Percentiles rank a stretch among this genome's conserved stretches.
These are phyloP conservation scores for Dendrocalamus sinicus DNA, from an alignment of 176 grass and related monocot genomes.

Conservation along the genomic window DNA sequence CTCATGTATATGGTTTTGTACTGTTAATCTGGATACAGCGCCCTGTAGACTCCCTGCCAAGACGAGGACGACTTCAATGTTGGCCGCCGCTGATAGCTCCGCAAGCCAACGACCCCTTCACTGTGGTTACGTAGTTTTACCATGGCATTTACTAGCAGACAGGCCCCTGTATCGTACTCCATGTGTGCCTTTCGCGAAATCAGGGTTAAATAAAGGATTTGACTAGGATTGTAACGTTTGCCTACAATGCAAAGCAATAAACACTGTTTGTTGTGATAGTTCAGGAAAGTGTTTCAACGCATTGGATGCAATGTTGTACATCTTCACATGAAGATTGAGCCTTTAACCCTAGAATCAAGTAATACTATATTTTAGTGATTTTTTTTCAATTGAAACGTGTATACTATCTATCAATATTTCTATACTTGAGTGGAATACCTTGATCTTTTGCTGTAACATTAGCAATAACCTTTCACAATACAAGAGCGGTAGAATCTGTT, in stretches of 20 bases:
- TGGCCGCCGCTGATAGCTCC: not conserved
- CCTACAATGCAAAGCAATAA: not conserved
- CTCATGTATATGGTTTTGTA: not conserved
- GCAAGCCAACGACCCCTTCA: not conserved
- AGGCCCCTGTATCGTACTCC: constrained; percentile 21
- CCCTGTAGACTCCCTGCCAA: constrained; percentile 28
- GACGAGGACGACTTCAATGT: constrained; percentile 15
- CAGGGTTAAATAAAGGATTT: not conserved
- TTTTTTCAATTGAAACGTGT: too few species aligned
- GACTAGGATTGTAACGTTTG: not conserved
- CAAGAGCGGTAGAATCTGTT: too few species aligned
- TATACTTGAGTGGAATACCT: too few species aligned
- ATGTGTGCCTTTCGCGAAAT: not conserved
- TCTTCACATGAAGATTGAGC: not conserved
- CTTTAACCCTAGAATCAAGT: not conserved
- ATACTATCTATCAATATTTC: too few species aligned
- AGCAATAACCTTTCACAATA: too few species aligned
- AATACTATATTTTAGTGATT: not conserved
- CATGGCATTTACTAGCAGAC: constrained; percentile 42
- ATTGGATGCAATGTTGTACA: not conserved
- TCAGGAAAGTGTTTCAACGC: not conserved
- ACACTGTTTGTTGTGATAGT: not conserved
- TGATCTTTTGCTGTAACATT: too few species aligned
- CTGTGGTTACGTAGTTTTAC: constrained; percentile 3
- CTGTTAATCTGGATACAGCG: not conserved